These are phyloP conservation scores for Mortierella antarctica DNA, from an alignment of 192 early-diverging fungal species.

Conservation along the genomic window DNA sequence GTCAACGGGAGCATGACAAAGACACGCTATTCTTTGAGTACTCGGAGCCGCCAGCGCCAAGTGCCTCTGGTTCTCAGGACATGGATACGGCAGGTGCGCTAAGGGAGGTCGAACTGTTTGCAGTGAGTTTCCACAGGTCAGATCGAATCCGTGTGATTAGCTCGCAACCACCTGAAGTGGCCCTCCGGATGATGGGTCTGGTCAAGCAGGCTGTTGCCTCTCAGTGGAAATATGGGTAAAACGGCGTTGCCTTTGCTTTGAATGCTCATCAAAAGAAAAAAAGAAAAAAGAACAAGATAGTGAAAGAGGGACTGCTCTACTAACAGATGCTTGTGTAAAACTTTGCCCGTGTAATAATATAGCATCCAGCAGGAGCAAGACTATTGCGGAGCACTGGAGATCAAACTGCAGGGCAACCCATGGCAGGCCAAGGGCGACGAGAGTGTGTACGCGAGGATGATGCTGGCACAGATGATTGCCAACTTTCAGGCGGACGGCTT, in stretches of 20 bases:
- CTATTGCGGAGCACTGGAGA: background rate
- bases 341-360: background rate
- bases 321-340: background rate
- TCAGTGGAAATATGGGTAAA: slow-evolving; percentile 29
- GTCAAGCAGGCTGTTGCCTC: slow-evolving; percentile 14
- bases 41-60: background rate
- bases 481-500: slow-evolving; percentile 21
- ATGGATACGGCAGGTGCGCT: background rate
- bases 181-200: slow-evolving; percentile 1
- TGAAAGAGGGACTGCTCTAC: background rate
- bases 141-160: slow-evolving; percentile 16
- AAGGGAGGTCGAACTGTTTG: slow-evolving; percentile 16
- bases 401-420: slow-evolving; percentile 16
- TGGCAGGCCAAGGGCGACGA: slow-evolving; percentile 7
- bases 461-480: slow-evolving; percentile 24
- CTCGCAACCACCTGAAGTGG: background rate
- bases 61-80: background rate
- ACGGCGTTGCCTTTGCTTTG: background rate
- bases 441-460: slow-evolving; percentile 13
- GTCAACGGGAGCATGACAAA: background rate
- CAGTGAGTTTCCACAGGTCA: slow-evolving; percentile 4
- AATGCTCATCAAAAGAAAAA: background rate
- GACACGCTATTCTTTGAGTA: slow-evolving; percentile 25
- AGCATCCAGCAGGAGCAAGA: slow-evolving; percentile 13
- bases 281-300: too few species aligned